phyloP scores from a whole-genome alignment of 2,329 filamentous ascomycete genomes.

The Fusarium equiseti region DNA sequence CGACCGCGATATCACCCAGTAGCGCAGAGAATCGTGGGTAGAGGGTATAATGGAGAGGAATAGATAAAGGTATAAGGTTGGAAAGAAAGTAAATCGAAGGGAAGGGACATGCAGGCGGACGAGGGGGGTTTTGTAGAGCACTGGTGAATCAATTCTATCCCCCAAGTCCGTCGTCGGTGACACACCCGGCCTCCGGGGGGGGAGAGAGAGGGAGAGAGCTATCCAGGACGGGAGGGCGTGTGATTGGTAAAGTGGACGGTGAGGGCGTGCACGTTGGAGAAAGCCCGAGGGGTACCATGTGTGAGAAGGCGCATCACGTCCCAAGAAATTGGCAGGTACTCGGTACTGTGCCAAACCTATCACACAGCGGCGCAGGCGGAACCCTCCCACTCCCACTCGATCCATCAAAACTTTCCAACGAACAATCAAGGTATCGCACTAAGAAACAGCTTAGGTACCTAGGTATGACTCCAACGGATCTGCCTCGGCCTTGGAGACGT shows the following conservation, averaged over 20 bases:
- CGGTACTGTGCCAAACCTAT: slow-evolving; percentile 2
- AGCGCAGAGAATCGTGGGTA: slow-evolving; percentile 31
- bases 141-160: slow-evolving; percentile 14
- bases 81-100: slow-evolving; percentile 42
- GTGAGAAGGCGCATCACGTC: slow-evolving; percentile 37
- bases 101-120: slow-evolving; percentile 41
- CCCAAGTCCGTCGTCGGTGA: slow-evolving; percentile 43
- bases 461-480: slow-evolving; percentile 41
- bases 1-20: slow-evolving; percentile 44
- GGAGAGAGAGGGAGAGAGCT: slow-evolving; percentile 36
- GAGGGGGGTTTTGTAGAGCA: slow-evolving; percentile 47
- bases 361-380: slow-evolving; percentile 29
- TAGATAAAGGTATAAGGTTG: slow-evolving; percentile 29
- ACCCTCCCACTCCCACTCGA: slow-evolving; percentile 23
- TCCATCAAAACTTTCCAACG: slow-evolving; percentile 27
- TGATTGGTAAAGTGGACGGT: slow-evolving; percentile 16
- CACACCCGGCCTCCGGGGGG: slow-evolving; percentile 44
- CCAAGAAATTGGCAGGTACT: slow-evolving; percentile 29
- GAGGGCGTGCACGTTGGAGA: slow-evolving; percentile 31
- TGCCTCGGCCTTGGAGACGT: slow-evolving; percentile 36
- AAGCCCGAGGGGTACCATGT: slow-evolving; percentile 24
- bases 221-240: slow-evolving; percentile 39
- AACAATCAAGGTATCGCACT: slow-evolving; percentile 22
- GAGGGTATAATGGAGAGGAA: slow-evolving; percentile 27
- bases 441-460: slow-evolving; percentile 4